Base-by-base conservation (phyloP, 1,284 basidiomycete species). In the Tylopilus orsonianus region DNA sequence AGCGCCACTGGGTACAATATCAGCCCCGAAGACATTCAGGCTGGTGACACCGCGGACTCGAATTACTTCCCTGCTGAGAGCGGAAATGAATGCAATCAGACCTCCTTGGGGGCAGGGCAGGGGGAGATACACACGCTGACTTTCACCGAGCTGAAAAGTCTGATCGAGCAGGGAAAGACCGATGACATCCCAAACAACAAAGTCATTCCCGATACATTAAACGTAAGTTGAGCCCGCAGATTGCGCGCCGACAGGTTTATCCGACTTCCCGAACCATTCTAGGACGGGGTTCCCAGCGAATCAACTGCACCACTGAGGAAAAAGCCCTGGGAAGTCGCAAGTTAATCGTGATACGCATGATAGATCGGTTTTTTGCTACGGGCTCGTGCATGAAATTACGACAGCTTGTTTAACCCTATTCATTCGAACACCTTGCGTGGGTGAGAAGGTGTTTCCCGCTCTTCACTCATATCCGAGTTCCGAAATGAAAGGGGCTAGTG, bases 181-280 rank as follows among this genome's bases (percentile, higher is more conserved):
- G 83, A 87, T 56, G 69, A 82, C 60, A 87, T 90, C 24, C 87
- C 87, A 1, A 87, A 90, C 57, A 90, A 89, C 61, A 85, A 82
- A 52, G 50, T 72, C 36, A 87, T 90, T 41, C 79, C 84, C 0
- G 73, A 83, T 27, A 69, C 66, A 2, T 57, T 89, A 27, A 85
- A 82, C 65, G 87, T 87, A 59, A 46, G 80, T 69, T 7, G 9
- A 14, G 29, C 38, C 39, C 34, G 43, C 36, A 26, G 39, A 33
- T 43, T 35, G n/a, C 18, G 14, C 41, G 35, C 19, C 19, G n/a
- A 27, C 13, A 46, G 50, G 20, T 23, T 52, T 42, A 30, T 42
- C 47, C 26, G 29, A 48, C 38, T 45, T 35, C 10, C 20, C 29
- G 7, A 38, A 42, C 35, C 44, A 50, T 8, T 37, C 50, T 50